Conservation (phyloP, 2,329 filamentous ascomycete species). For the Pseudogymnoascus sp. region DNA sequence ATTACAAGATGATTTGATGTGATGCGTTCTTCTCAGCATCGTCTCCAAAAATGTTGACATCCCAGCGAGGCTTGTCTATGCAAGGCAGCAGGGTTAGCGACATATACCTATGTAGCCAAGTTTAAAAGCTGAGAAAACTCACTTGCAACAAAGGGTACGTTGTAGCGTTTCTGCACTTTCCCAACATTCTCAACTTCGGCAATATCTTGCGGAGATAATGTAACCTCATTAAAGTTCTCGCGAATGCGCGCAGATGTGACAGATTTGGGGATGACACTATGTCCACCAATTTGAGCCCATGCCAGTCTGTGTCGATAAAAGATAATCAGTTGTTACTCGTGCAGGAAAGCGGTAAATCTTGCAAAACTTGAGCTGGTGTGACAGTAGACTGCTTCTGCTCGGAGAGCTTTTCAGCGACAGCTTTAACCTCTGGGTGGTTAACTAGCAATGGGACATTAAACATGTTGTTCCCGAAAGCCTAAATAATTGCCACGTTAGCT, state of each 20-base stretch:
- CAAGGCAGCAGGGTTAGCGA: background rate
- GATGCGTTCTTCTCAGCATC: conserved; percentile 42
- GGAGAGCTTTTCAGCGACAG: conserved; percentile 42
- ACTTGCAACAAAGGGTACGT: conserved; percentile 38
- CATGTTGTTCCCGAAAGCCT: conserved; percentile 36
- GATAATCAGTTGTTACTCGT: conserved; percentile 29
- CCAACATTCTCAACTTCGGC: conserved; percentile 54
- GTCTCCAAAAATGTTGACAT: conserved; percentile 48
- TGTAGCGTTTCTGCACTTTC: conserved; percentile 39
- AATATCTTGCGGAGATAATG: conserved; percentile 51
- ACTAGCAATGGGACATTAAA: conserved; percentile 43
- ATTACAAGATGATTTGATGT: conserved; percentile 36
- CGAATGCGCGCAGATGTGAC: conserved; percentile 60
- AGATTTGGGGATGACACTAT: conserved; percentile 67
- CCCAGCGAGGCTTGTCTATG: conserved; percentile 44
- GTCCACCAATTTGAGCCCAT: conserved; percentile 52
- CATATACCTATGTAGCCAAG: background rate
- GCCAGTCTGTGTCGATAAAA: conserved; percentile 42
- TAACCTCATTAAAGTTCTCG: conserved; percentile 60
- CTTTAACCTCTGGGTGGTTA: conserved; percentile 47
- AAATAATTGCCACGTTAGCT: conserved; percentile 14
- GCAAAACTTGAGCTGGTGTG: conserved; percentile 36
- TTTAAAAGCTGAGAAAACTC: background rate
- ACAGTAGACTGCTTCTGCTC: conserved; percentile 36
- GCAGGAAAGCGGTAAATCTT: background rate